Conservation (phyloP, 1,139 yeast genomes). For the Taphrina betulina region DNA sequence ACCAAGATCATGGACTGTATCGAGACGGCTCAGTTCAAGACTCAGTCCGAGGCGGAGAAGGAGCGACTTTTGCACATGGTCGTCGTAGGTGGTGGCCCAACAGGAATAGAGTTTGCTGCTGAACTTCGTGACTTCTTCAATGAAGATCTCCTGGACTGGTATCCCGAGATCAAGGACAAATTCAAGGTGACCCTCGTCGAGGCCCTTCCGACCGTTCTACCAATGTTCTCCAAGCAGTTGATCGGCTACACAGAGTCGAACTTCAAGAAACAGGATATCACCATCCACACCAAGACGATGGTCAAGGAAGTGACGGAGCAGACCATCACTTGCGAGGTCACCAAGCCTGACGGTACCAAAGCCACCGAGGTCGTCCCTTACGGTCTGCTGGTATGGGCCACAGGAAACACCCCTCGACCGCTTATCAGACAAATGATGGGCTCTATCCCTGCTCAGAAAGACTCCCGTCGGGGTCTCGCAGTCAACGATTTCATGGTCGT, state of each 20-base stretch:
- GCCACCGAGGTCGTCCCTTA: constrained; percentile 70
- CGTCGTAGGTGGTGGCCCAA: constrained; percentile 70
- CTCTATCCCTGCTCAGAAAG: constrained; percentile 75
- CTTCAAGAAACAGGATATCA: constrained; percentile 74
- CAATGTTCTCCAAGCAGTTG: constrained; percentile 79
- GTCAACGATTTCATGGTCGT: constrained; percentile 80
- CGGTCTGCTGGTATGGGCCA: constrained; percentile 94
- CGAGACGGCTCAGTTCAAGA: constrained; percentile 61
- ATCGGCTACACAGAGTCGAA: constrained; percentile 81
- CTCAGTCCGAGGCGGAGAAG: constrained; percentile 60
- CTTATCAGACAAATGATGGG: constrained; percentile 66
- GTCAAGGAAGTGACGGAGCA: constrained; percentile 77
- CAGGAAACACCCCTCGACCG: constrained; percentile 89
- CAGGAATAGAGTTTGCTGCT: constrained; percentile 69
- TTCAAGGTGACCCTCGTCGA: constrained; percentile 81
- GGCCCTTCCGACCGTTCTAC: constrained; percentile 86
- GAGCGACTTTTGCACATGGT: constrained; percentile 60
- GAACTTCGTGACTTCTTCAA: constrained; percentile 91
- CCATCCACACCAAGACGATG: constrained; percentile 77
- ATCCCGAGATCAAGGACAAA: constrained; percentile 80
- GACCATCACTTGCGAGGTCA: constrained; percentile 67
- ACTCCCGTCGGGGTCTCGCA: constrained; percentile 84
- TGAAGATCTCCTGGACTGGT: constrained; percentile 84
- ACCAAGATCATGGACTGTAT: constrained; percentile 55
- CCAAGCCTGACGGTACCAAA: constrained; percentile 63